phyloP scores from a whole-genome alignment of 495 filamentous ascomycete species.

The Cercophora scortea region DNA sequence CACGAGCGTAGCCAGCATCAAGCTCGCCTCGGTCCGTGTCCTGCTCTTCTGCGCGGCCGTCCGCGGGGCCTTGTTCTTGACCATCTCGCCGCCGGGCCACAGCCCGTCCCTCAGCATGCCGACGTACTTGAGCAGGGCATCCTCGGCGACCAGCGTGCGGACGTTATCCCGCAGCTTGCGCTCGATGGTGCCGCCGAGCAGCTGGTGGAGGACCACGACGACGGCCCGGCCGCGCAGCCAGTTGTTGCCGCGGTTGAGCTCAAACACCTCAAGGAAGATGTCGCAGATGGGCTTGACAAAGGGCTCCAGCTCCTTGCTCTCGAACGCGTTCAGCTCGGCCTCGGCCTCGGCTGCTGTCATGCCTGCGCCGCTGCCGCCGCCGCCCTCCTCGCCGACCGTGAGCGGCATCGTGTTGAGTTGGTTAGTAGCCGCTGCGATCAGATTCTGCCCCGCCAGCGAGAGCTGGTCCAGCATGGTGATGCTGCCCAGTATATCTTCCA shows the following conservation, averaged over 20 bases:
- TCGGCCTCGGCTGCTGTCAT: conserved; percentile 81
- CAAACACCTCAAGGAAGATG: conserved; percentile 92
- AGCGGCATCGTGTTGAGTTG: conserved; percentile 55
- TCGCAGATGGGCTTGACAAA: conserved; percentile 99
- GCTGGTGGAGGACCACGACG: conserved; percentile 78
- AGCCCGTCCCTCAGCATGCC: conserved; percentile 59
- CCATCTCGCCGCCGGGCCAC: conserved; percentile 62
- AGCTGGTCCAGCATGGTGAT: conserved; percentile 94
- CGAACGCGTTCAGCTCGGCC: conserved; percentile 89
- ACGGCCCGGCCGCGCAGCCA: conserved; percentile 92
- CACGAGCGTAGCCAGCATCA: conserved; percentile 73
- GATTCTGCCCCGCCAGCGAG: conserved; percentile 83
- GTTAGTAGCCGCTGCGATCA: conserved; percentile 79
- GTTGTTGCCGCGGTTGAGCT: conserved; percentile 88
- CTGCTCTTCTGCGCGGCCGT: conserved; percentile 60
- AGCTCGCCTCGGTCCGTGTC: conserved; percentile 64
- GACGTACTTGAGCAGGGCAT: conserved; percentile 69
- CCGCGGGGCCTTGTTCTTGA: conserved; percentile 44
- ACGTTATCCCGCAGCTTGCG: conserved; percentile 82
- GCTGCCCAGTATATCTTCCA: conserved; percentile 95
- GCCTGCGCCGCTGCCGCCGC: conserved; percentile 21
- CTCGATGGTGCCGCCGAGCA: conserved; percentile 91
- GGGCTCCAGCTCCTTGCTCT: conserved; percentile 76
- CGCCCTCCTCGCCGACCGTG: conserved; percentile 33
- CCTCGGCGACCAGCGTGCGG: conserved; percentile 61